Conservation (phyloP, 2,329 filamentous ascomycete genomes). For the Colletotrichum spinosum region DNA sequence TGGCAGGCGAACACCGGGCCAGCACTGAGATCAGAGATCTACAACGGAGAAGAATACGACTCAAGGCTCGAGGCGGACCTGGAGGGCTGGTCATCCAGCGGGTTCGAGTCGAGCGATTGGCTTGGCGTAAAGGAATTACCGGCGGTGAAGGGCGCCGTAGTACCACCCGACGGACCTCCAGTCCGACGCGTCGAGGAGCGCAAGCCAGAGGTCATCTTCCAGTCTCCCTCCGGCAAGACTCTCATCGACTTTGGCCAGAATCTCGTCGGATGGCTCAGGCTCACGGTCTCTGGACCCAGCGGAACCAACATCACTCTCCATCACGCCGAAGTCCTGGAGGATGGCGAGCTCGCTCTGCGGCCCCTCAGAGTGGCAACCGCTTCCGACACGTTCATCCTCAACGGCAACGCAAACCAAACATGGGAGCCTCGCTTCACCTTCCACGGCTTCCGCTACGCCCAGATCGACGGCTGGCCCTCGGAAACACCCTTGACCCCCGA, state of each 20-base stretch:
- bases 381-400: constrained; percentile 52
- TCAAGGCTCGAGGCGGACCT: constrained; percentile 45
- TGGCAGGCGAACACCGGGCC: constrained; percentile 52
- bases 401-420: constrained; percentile 36
- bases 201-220: constrained; percentile 46
- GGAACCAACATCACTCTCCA: constrained; percentile 57
- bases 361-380: constrained; percentile 58
- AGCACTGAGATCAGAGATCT: constrained; percentile 55
- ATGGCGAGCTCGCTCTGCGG: constrained; percentile 53
- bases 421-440: constrained; percentile 63
- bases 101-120: constrained; percentile 45
- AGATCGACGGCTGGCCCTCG: constrained; percentile 53
- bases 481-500: constrained; percentile 39
- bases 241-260: constrained; percentile 70
- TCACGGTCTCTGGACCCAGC: constrained; percentile 50
- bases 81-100: constrained; percentile 42
- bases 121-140: constrained; percentile 44
- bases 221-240: constrained; percentile 54
- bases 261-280: constrained; percentile 61
- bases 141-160: constrained; percentile 48
- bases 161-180: constrained; percentile 56
- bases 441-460: constrained; percentile 63
- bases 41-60: constrained; percentile 66
- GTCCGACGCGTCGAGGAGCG: constrained; percentile 51
- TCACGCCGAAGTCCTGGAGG: constrained; percentile 68